Evolutionary conservation across 805 yeast species (phyloP), one percentile per base, ranked within the genome.

Genomic region (Cyberlindnera xylosilytica): DNA sequence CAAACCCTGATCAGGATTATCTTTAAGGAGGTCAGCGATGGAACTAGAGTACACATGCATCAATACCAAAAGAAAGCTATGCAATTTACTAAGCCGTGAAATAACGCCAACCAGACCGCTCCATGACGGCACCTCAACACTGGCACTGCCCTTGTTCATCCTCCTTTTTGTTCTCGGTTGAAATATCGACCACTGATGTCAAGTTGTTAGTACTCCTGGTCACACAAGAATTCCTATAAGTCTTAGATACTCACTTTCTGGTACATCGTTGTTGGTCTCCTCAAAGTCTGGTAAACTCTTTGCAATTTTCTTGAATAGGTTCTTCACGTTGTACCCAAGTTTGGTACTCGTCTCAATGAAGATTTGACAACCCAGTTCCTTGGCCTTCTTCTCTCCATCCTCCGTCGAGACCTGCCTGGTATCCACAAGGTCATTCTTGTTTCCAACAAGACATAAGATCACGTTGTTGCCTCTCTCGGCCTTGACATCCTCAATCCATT

Each of bases 401-500:
- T 85, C 90, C 6, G 72, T 65, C 3, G 89, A 72, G 6, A 90
- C 90, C 58, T 88, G 88, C 56, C 97, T 78, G 59, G 84, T 81
- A 53, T 83, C 88, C 33, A 73, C 68, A 41, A 90, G 73, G 66
- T 90, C 98, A 30, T 81, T 76, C 67, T 91, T 91, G 66, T 93
- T 91, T 18, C 98, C 99, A 28, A 91, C 97, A 34, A 91, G 66
- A 39, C 89, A 93, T 33, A 93, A 73, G 50, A 91, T 81, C 24
- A 91, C 98, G 60, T 89, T 88, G 19, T 78, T 79, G 10, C 97
- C 97, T 50, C 98, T 76, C 68, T 91, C 99, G 49, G 87, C 82
- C 59, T 85, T 84, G 6, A 93, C 97, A 61, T 91, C 97, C 54
- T 87, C 93, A 51, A 88, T 81, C 99, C 99, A 93, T 62, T 87